Base-by-base conservation (phyloP, 2,329 filamentous ascomycete species). In the Dactylellina drechsleri region DNA sequence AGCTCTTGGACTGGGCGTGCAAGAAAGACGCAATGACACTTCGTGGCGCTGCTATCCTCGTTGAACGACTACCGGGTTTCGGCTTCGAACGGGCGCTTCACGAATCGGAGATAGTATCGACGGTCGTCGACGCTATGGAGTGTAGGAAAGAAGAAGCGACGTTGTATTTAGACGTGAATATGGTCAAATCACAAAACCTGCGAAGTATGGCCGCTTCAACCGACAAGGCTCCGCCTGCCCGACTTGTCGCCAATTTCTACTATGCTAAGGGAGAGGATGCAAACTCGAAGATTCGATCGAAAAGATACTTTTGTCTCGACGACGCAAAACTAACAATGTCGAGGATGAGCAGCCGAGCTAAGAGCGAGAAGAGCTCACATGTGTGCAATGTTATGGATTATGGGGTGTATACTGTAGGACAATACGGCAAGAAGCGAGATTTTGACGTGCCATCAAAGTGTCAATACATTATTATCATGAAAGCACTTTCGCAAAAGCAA, bases 371-470 rank as follows among this genome's bases (percentile, higher is more conserved):
- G 61, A 73, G 68, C 18, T 74, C 70, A 7, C 70, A 74, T 36
- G 70, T 74, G 16, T 74, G 70, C 62, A 74, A 74, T 26, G 62
- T 67, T 26, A 74, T 74, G 70, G 70, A 74, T 31, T 74, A 74
- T 26, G 70, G 70, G 3, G 58, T 74, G 2, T 74, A 67, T 43
- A 74, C 70, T 26, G 70, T 74, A 18, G 70, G 70, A n/a, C 70
- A 74, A 36, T 74, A 74, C 31, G 70, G 70, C 13, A 74, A 67
- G 57, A 74, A 74, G 62, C 40, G 70, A 26, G 26, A 64, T 16
- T 74, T 74, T 36, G 70, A 74, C 47, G 62, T 59, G 13, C 70
- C 70, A 6, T 74, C 70, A 12, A 74, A 74, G 23, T 74, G 70
- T 40, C 70, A 74, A 28, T 74, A 74, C 53, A 74, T 74, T 18